Conservation (phyloP, 768 basidiomycete species). For the Russula olivacea region DNA sequence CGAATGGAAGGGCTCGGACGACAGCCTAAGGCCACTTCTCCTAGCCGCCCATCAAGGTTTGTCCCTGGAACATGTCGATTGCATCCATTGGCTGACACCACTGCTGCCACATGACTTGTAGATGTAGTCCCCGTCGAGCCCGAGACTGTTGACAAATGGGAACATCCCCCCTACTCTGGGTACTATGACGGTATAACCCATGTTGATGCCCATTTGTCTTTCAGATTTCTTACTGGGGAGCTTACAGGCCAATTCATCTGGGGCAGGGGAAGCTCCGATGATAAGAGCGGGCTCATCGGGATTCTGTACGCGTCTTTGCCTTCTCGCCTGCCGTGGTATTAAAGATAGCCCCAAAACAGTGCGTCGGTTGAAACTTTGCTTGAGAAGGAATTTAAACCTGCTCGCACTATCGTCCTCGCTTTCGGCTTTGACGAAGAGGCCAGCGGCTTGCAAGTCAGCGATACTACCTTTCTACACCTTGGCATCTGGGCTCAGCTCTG, state of each 20-base stretch:
- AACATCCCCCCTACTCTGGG: slow-evolving; percentile 58
- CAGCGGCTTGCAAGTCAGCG: slow-evolving; percentile 25
- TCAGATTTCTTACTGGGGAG: neutral
- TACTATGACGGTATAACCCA: slow-evolving; percentile 44
- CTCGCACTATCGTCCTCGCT: slow-evolving; percentile 30
- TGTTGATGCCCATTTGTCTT: neutral
- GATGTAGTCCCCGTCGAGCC: slow-evolving; percentile 67
- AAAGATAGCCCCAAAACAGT: slow-evolving; percentile 18
- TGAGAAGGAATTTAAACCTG: slow-evolving; percentile 36
- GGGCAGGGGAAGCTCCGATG: slow-evolving; percentile 35
- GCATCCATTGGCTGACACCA: neutral
- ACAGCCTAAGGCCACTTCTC: slow-evolving; percentile 48
- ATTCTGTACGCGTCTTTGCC: slow-evolving; percentile 27
- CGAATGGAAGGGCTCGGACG: slow-evolving; percentile 51
- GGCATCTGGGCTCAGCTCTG: neutral
- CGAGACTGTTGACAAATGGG: slow-evolving; percentile 51
- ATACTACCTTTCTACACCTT: neutral
- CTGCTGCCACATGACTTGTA: slow-evolving; percentile 26
- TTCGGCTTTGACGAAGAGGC: slow-evolving; percentile 43
- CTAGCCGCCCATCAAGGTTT: slow-evolving; percentile 51
- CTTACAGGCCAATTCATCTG: slow-evolving; percentile 29
- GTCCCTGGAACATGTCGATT: slow-evolving; percentile 24
- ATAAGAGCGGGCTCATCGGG: slow-evolving; percentile 34
- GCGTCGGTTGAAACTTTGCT: slow-evolving; percentile 38
- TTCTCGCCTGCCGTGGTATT: neutral